These are phyloP conservation scores for Dothiorella sarmentorum DNA, from an alignment of 2,329 filamentous ascomycete species.

Conservation along the genomic window DNA sequence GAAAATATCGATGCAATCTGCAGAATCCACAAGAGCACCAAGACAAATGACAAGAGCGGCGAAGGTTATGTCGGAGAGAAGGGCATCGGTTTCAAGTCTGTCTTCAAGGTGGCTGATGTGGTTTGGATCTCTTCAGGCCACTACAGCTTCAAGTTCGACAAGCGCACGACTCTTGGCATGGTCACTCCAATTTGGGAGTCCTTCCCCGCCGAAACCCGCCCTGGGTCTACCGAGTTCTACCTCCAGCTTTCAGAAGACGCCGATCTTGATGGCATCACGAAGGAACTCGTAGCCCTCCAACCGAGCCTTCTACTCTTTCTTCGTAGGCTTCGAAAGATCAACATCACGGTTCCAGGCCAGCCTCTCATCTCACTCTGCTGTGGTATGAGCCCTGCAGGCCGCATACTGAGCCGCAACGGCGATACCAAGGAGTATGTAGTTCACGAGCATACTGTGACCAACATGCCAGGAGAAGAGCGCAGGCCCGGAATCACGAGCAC, in stretches of 20 bases:
- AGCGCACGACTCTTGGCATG: constrained; percentile 32
- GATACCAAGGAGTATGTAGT: too few relatives aligned
- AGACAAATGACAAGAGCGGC: constrained; percentile 1
- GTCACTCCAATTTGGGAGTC: constrained; percentile 31
- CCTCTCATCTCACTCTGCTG: not conserved
- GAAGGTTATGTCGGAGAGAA: constrained; percentile 33
- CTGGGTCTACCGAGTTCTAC: not conserved
- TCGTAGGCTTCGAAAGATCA: not conserved
- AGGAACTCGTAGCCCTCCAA: not conserved
- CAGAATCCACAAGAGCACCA: constrained; percentile 46
- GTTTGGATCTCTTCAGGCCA: constrained; percentile 45
- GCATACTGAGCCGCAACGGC: too few relatives aligned
- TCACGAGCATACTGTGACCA: too few relatives aligned
- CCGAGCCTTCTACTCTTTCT: not conserved
- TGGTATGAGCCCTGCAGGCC: too few relatives aligned
- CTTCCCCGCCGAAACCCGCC: constrained; percentile 19
- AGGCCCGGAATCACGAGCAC: not conserved
- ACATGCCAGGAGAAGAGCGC: too few relatives aligned
- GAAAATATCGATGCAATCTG: constrained; percentile 48
- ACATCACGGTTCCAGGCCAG: not conserved
- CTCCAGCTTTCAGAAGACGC: not conserved
- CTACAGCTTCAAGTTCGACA: constrained; percentile 46
- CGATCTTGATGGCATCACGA: not conserved
- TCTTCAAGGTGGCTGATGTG: constrained; percentile 37
- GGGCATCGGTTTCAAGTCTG: constrained; percentile 38